phyloP scores from a whole-genome alignment of 768 basidiomycete species.

The Daedaleopsis nitida region DNA sequence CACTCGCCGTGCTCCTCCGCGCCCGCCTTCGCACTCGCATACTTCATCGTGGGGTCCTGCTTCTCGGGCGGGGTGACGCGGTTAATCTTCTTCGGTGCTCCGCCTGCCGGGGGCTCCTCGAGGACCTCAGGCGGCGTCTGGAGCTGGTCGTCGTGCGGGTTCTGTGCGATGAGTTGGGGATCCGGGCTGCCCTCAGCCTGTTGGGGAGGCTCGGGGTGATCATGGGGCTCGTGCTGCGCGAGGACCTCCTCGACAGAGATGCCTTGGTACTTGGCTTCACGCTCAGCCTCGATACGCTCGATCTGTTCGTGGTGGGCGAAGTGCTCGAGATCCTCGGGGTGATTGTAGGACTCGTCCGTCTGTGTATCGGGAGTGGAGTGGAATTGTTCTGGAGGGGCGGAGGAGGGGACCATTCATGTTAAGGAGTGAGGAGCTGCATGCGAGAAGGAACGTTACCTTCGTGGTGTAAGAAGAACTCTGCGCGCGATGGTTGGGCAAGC shows the following conservation, averaged over 20 bases:
- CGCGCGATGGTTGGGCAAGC: neutral
- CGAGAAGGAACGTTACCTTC: slow-evolving; percentile 60
- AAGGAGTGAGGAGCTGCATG: neutral
- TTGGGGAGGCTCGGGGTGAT: slow-evolving; percentile 12
- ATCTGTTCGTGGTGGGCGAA: slow-evolving; percentile 88
- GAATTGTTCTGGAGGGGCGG: slow-evolving; percentile 63
- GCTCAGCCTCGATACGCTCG: slow-evolving; percentile 80
- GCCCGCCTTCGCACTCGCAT: slow-evolving; percentile 52
- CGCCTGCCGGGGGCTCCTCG: slow-evolving; percentile 35
- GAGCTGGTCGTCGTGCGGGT: slow-evolving; percentile 10
- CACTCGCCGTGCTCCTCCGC: slow-evolving; percentile 59
- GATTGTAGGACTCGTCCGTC: slow-evolving; percentile 91
- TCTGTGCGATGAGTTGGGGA: slow-evolving; percentile 5
- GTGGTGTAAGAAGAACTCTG: slow-evolving; percentile 95
- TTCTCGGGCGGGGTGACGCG: slow-evolving; percentile 67
- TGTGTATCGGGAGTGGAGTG: slow-evolving; percentile 98
- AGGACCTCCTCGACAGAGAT: slow-evolving; percentile 74
- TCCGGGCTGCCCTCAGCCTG: slow-evolving; percentile 9
- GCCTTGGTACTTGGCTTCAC: slow-evolving; percentile 84
- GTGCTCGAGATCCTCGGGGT: slow-evolving; percentile 93
- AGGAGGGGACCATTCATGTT: neutral
- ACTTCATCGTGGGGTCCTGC: slow-evolving; percentile 66
- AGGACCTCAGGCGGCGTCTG: slow-evolving; percentile 8
- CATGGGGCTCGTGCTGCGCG: slow-evolving; percentile 48
- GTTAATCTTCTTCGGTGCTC: slow-evolving; percentile 51